phyloP scores from a whole-genome alignment of 2,329 filamentous ascomycete species.

The Botrytis elliptica region DNA sequence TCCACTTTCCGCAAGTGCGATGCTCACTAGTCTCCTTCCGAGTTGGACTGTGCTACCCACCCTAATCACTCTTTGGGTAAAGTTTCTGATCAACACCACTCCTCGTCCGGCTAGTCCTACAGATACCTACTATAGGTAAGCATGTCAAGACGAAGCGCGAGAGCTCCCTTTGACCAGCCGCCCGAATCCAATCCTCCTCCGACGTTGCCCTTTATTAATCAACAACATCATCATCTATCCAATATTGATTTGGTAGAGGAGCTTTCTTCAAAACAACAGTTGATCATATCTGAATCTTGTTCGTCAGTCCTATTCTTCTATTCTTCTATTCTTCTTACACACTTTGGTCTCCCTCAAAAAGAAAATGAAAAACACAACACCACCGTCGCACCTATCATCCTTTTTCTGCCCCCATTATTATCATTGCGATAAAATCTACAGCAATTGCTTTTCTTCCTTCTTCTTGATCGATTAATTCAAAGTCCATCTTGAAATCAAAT shows the following conservation, averaged over 20 bases:
- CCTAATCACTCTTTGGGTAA: not conserved
- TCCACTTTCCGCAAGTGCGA: not conserved
- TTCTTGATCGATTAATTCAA: constrained; percentile 17
- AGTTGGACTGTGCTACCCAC: not conserved
- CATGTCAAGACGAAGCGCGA: not conserved
- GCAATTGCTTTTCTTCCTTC: constrained; percentile 15
- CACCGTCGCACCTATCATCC: constrained; percentile 27
- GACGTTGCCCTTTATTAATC: not conserved
- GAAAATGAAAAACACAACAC: not conserved
- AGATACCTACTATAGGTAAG: not conserved
- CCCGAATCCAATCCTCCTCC: constrained; percentile 2
- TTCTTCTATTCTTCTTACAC: constrained; percentile 25
- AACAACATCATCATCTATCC: constrained; percentile 13
- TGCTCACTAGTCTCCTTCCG: not conserved
- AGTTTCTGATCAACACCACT: not conserved
- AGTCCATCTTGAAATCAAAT: constrained; percentile 9
- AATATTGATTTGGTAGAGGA: constrained; percentile 12
- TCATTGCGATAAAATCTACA: constrained; percentile 19
- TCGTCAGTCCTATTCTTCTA: constrained; percentile 37
- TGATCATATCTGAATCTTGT: constrained; percentile 34
- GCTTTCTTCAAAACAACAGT: constrained; percentile 7
- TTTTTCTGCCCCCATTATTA: constrained; percentile 34
- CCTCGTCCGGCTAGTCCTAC: not conserved
- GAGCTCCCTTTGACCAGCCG: constrained; percentile 16
- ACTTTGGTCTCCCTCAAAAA: constrained; percentile 29